These are phyloP conservation scores for Dactylella cylindrospora DNA, from an alignment of 2,329 filamentous ascomycete genomes.

Conservation along the genomic window DNA sequence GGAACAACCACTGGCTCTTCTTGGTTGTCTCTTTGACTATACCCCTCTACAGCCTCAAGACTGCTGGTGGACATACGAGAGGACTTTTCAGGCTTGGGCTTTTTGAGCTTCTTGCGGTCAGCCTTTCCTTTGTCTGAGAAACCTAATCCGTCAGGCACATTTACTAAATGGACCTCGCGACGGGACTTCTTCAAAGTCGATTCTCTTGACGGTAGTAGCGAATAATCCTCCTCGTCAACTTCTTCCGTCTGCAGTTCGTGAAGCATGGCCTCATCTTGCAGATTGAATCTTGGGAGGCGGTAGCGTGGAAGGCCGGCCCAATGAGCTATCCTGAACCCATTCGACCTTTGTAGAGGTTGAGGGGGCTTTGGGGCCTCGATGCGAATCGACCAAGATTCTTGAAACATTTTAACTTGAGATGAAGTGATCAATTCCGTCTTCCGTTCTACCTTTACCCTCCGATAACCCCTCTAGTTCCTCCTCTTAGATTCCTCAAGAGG, in stretches of 20 bases:
- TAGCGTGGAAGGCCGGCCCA: conserved; percentile 42
- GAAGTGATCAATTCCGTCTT: conserved; percentile 1
- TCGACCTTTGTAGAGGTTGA: conserved; percentile 13
- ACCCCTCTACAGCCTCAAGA: too few relatives aligned
- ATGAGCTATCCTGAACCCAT: conserved; percentile 25
- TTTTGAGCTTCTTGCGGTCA: conserved; percentile 19
- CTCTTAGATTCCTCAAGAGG: neutral
- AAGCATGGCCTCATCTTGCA: conserved; percentile 35
- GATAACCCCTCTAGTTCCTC: neutral
- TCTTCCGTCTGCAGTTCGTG: conserved; percentile 37
- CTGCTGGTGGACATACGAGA: too few relatives aligned
- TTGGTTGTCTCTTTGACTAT: too few relatives aligned
- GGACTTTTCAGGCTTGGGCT: conserved; percentile 9
- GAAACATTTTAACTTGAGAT: conserved; percentile 24
- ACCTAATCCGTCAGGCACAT: conserved; percentile 21
- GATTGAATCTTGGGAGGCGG: conserved; percentile 37
- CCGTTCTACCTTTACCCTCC: neutral
- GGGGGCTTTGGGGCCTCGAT: conserved; percentile 38
- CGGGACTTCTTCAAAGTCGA: conserved; percentile 22
- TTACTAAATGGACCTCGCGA: conserved; percentile 22
- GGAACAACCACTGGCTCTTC: conserved; percentile 2
- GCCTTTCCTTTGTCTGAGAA: conserved; percentile 23
- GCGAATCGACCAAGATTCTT: conserved; percentile 36
- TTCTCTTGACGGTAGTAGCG: conserved; percentile 18
- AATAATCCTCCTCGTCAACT: conserved; percentile 34